Evolutionary conservation across 2,329 filamentous ascomycete genomes (phyloP).

Genomic region (Colletotrichum scovillei): DNA sequence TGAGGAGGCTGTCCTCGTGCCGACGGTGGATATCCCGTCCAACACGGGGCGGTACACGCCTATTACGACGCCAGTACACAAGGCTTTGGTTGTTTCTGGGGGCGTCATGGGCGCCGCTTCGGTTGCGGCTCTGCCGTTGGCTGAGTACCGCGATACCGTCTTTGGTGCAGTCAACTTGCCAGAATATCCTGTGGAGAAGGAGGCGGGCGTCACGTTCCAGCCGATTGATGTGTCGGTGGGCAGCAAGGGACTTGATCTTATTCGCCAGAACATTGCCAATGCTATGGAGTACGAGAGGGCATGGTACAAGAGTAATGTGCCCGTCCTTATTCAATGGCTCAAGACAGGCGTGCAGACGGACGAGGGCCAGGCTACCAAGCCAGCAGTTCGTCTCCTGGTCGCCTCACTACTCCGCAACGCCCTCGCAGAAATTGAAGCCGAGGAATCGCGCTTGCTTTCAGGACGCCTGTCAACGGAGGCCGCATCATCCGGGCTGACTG

Average conservation of each 20-base stretch:
- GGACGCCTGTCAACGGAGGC: conserved; percentile 44
- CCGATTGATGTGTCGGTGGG: conserved; percentile 74
- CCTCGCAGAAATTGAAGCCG: conserved; percentile 59
- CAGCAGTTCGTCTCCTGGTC: conserved; percentile 74
- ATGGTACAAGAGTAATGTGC: conserved; percentile 80
- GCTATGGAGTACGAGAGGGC: conserved; percentile 78
- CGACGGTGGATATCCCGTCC: conserved; percentile 77
- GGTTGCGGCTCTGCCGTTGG: conserved; percentile 55
- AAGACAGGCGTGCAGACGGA: conserved; percentile 55
- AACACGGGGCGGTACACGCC: conserved; percentile 72
- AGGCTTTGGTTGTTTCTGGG: conserved; percentile 78
- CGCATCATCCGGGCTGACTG: conserved; percentile 52
- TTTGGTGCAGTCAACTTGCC: conserved; percentile 69
- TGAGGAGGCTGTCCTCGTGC: conserved; percentile 78
- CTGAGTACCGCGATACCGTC: conserved; percentile 54
- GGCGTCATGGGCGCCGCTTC: conserved; percentile 76
- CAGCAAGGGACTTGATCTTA: conserved; percentile 70
- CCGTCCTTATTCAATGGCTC: conserved; percentile 75
- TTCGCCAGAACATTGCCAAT: conserved; percentile 77
- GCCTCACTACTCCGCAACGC: conserved; percentile 72
- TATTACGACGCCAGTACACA: conserved; percentile 86
- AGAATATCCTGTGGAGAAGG: conserved; percentile 51
- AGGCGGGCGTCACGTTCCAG: conserved; percentile 57
- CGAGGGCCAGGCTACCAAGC: conserved; percentile 65
- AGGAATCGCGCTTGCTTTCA: conserved; percentile 55